Percentiles rank a stretch among this genome's conserved stretches.
phyloP scores from a whole-genome alignment of 192 early-diverging fungal genomes.

The Coemansia reversa region DNA sequence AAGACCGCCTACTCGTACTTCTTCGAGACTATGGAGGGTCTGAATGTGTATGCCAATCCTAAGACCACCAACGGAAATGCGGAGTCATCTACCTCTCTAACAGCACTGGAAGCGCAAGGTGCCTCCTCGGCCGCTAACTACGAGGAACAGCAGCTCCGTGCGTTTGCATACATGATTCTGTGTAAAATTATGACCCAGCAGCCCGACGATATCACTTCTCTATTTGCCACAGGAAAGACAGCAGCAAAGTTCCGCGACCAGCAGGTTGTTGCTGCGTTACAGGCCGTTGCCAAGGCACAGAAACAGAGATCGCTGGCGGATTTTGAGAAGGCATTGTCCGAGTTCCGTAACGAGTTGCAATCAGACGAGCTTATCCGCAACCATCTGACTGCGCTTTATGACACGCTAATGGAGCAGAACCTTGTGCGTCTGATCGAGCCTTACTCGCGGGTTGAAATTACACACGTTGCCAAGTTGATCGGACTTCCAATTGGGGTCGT shows the following conservation, averaged over 20 bases:
- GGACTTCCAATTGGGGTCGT: constrained; percentile 91
- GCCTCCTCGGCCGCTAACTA: constrained; percentile 9
- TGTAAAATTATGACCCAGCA: constrained; percentile 99
- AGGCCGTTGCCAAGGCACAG: constrained; percentile 89
- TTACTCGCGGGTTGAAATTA: constrained; percentile 94
- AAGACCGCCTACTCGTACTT: constrained; percentile 99
- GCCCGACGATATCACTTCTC: constrained; percentile 91
- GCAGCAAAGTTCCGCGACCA: constrained; percentile 83
- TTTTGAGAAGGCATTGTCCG: constrained; percentile 88
- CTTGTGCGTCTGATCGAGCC: constrained; percentile 96
- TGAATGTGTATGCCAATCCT: constrained; percentile 57
- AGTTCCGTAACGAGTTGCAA: constrained; percentile 82
- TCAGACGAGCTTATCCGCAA: constrained; percentile 93
- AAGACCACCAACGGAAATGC: constrained; percentile 17
- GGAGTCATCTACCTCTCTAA: background rate
- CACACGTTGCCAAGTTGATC: constrained; percentile 91
- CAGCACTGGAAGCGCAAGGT: constrained; percentile 1
- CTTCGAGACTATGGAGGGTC: constrained; percentile 96
- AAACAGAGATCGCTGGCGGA: constrained; percentile 96
- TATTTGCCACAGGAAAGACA: constrained; percentile 87
- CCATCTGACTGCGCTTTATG: constrained; percentile 91
- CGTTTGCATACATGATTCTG: constrained; percentile 96
- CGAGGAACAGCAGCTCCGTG: constrained; percentile 74
- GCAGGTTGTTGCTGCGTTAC: constrained; percentile 90
- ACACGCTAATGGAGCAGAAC: constrained; percentile 96